These are phyloP conservation scores for Mallotus repandus DNA, from an alignment of 441 rosid species.

Conservation along the genomic window DNA sequence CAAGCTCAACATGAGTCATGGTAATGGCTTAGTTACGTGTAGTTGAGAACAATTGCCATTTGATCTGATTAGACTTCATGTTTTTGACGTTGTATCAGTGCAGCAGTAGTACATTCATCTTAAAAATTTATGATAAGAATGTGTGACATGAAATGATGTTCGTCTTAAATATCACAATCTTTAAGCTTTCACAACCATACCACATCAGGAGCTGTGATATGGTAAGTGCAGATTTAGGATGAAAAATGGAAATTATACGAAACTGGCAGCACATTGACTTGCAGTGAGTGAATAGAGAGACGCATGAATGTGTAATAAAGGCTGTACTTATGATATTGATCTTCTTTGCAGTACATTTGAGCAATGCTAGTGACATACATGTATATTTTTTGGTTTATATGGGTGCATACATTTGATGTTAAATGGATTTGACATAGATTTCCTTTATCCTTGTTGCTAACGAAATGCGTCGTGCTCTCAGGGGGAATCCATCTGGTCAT, in stretches of 20 bases:
- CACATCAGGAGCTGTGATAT: background rate
- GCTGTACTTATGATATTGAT: background rate
- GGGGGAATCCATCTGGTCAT: slow-evolving; percentile 44
- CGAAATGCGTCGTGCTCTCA: slow-evolving; percentile 27
- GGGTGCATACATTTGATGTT: background rate
- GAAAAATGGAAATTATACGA: background rate
- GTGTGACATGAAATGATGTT: background rate
- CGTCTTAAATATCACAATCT: background rate
- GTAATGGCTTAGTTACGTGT: slow-evolving; percentile 37
- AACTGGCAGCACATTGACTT: background rate
- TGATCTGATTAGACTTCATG: slow-evolving; percentile 2
- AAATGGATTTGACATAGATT: slow-evolving; percentile 34
- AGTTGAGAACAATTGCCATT: slow-evolving; percentile 1
- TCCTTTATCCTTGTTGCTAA: background rate
- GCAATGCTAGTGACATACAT: background rate
- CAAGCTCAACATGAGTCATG: slow-evolving; percentile 42
- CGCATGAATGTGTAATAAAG: background rate
- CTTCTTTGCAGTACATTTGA: background rate
- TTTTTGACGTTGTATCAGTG: background rate
- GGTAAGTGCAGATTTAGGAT: background rate
- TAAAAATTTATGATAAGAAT: background rate
- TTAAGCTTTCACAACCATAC: background rate
- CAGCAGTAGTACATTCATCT: background rate
- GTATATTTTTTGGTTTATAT: background rate
- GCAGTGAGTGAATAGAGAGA: background rate